A percentile compares a stretch with the other conserved stretches of the same genome.
Conservation (phyloP, 345 rosid genomes). For the Psidium guajava region DNA sequence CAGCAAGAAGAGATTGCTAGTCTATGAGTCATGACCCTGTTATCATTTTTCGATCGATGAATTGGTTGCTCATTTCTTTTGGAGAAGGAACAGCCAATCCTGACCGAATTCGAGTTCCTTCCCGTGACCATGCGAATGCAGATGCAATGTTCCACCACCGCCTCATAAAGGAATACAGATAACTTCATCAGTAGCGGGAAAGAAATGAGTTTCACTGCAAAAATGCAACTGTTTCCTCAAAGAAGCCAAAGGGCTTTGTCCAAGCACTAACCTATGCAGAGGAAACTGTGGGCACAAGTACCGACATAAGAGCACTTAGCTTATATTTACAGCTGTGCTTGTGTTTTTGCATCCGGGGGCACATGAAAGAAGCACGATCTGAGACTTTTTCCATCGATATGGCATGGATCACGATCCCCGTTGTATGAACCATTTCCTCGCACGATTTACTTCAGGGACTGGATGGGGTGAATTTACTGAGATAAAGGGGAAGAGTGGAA, state of each 20-base stretch:
- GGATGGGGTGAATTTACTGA: neutral
- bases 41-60: neutral
- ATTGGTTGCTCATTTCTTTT: neutral
- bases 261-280: neutral
- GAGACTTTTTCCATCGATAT: neutral
- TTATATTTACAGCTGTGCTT: neutral
- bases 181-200: neutral
- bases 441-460: neutral
- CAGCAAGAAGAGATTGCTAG: neutral
- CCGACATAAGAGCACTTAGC: neutral
- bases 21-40: neutral
- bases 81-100: neutral
- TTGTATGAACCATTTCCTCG: neutral
- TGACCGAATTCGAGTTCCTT: neutral
- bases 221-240: neutral
- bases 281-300: neutral
- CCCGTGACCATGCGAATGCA: neutral
- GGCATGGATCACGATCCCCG: neutral
- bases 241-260: neutral
- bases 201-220: neutral
- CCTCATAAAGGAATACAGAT: neutral
- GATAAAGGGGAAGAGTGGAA: conserved; percentile 28
- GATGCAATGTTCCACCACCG: neutral
- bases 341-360: neutral
- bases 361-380: neutral